These are phyloP conservation scores for Periconia digitata DNA, from an alignment of 2,329 filamentous ascomycete genomes.

Conservation along the genomic window DNA sequence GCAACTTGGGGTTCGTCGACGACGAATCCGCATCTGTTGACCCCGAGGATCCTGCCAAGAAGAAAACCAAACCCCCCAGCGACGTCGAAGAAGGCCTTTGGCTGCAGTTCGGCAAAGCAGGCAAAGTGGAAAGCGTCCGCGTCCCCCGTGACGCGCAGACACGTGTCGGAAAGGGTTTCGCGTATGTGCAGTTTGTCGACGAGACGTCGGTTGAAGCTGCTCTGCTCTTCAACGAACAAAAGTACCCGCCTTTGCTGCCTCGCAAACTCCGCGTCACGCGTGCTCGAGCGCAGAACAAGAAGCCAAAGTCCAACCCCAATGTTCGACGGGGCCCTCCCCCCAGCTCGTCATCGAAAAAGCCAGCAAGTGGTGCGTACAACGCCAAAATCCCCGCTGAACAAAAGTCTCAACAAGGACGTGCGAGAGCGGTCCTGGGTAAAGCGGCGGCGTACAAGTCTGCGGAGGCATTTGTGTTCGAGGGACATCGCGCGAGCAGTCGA, in stretches of 20 bases:
- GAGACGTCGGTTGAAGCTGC: slow-evolving; percentile 88
- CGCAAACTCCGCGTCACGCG: slow-evolving; percentile 82
- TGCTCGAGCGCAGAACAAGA: slow-evolving; percentile 66
- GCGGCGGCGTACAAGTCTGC: slow-evolving; percentile 66
- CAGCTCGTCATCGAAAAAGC: slow-evolving; percentile 11
- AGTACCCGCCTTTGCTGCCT: slow-evolving; percentile 91
- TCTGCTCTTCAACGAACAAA: slow-evolving; percentile 83
- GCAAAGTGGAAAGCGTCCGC: slow-evolving; percentile 88
- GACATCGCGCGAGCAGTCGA: slow-evolving; percentile 69
- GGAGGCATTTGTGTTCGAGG: slow-evolving; percentile 78
- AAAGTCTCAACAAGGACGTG: slow-evolving; percentile 71
- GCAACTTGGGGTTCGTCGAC: slow-evolving; percentile 94
- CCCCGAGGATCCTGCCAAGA: slow-evolving; percentile 65
- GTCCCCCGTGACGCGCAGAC: slow-evolving; percentile 89
- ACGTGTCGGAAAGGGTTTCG: slow-evolving; percentile 92
- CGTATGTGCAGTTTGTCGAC: slow-evolving; percentile 94
- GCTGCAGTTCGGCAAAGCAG: slow-evolving; percentile 74
- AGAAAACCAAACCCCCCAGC: slow-evolving; percentile 68
- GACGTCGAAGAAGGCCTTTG: slow-evolving; percentile 94
- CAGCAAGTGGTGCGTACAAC: slow-evolving; percentile 58
- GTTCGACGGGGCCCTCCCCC: slow-evolving; percentile 16
- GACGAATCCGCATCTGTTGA: slow-evolving; percentile 73
- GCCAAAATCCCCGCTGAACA: slow-evolving; percentile 71
- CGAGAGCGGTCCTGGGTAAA: slow-evolving; percentile 71
- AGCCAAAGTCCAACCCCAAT: slow-evolving; percentile 24